phyloP scores from a whole-genome alignment of 2,329 filamentous ascomycete species.

The Zalaria sp. region DNA sequence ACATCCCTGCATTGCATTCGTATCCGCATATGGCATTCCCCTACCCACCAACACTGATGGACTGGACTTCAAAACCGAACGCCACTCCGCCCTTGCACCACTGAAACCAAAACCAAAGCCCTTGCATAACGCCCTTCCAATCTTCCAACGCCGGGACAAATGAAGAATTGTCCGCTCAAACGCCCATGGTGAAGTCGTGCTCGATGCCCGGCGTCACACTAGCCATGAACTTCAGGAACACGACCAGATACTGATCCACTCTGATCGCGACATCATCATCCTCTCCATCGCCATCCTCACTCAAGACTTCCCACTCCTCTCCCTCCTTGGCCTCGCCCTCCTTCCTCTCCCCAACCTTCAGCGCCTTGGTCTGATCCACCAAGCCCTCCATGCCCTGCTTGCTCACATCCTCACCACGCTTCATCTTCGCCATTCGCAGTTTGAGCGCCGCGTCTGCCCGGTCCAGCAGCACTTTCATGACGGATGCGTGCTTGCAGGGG shows the following conservation, averaged over 20 bases:
- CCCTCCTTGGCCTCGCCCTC: constrained; percentile 28
- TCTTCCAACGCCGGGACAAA: too few relatives aligned
- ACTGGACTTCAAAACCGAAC: too few relatives aligned
- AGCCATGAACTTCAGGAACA: constrained; percentile 66
- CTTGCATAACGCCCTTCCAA: too few relatives aligned
- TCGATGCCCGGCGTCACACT: constrained; percentile 89
- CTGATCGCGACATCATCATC: constrained; percentile 70
- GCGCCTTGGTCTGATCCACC: constrained; percentile 57
- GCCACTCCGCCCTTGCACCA: too few relatives aligned
- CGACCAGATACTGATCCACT: constrained; percentile 79
- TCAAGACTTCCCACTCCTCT: constrained; percentile 51
- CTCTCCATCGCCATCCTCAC: constrained; percentile 38
- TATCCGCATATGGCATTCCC: too few relatives aligned
- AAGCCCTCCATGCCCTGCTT: constrained; percentile 64
- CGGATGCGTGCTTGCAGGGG: constrained; percentile 90
- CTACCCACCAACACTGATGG: too few relatives aligned
- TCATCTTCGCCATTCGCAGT: constrained; percentile 70
- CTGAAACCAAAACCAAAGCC: too few relatives aligned
- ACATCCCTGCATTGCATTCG: too few relatives aligned
- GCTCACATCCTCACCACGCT: constrained; percentile 32
- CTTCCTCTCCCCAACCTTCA: constrained; percentile 41
- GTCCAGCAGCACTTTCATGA: constrained; percentile 96
- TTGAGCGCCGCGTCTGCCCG: constrained; percentile 89
- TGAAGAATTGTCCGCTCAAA: constrained; percentile 34
- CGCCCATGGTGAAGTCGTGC: constrained; percentile 94